Conservation (phyloP, 805 yeast species). For the Clavispora santaluciae region DNA sequence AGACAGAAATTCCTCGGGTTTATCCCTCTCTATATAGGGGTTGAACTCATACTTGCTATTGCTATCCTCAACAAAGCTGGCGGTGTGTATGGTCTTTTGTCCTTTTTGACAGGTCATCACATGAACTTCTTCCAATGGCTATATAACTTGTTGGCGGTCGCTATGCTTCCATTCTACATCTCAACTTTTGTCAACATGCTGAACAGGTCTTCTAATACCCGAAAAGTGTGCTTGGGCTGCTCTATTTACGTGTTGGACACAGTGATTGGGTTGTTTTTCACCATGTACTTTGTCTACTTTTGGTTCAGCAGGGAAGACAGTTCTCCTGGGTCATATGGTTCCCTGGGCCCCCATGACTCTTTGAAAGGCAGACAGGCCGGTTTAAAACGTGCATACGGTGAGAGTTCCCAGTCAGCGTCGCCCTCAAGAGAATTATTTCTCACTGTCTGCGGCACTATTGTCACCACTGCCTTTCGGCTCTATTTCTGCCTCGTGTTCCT, state of each 20-base stretch:
- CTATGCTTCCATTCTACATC: constrained; percentile 60
- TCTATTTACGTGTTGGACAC: constrained; percentile 67
- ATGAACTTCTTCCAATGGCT: constrained; percentile 79
- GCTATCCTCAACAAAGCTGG: constrained; percentile 84
- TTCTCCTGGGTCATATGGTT: constrained; percentile 15
- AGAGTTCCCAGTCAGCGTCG: constrained; percentile 56
- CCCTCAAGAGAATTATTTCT: constrained; percentile 50
- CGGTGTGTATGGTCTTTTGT: constrained; percentile 81
- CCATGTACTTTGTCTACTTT: constrained; percentile 63
- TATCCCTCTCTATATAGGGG: constrained; percentile 81
- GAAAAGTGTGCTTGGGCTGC: constrained; percentile 59
- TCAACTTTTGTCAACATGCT: constrained; percentile 46
- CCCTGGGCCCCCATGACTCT: background rate
- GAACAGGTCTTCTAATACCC: constrained; percentile 47
- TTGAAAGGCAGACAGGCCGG: constrained; percentile 4
- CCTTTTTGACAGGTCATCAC: constrained; percentile 87
- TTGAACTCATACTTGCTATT: constrained; percentile 70
- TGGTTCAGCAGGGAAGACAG: constrained; percentile 63
- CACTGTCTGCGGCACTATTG: constrained; percentile 47
- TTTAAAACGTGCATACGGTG: background rate
- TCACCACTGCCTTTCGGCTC: constrained; percentile 45
- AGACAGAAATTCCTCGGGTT: constrained; percentile 57
- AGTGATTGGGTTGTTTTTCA: constrained; percentile 58
- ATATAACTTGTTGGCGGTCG: constrained; percentile 61
- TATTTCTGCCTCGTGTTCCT: constrained; percentile 58